A percentile compares a stretch with the other conserved stretches of the same genome.
These are phyloP conservation scores for Urtica urens DNA, from an alignment of 306 rosid species.

Conservation along the genomic window DNA sequence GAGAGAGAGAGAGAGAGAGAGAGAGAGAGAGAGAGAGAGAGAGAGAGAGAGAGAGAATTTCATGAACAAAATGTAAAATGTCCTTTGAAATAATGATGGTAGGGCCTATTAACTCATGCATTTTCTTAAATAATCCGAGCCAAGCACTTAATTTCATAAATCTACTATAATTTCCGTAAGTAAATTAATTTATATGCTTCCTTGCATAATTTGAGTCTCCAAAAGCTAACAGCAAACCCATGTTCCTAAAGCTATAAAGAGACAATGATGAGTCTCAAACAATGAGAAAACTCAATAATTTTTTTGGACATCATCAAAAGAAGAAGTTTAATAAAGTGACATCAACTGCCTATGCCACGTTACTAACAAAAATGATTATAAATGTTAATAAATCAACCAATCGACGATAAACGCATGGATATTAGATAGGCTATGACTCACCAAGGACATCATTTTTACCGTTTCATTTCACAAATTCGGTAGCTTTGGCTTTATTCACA, in stretches of 20 bases:
- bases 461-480: constrained; percentile 34
- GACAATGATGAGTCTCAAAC: constrained; percentile 39
- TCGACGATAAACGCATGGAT: background rate
- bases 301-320: constrained; percentile 54
- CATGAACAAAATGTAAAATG: constrained; percentile 4
- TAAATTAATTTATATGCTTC: constrained; percentile 1
- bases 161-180: constrained; percentile 33
- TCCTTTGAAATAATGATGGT: constrained; percentile 32
- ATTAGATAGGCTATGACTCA: constrained; percentile 25
- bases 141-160: constrained; percentile 29
- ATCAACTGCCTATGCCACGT: constrained; percentile 24
- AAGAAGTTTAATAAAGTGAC: constrained; percentile 45
- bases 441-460: constrained; percentile 34
- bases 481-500: constrained; percentile 25
- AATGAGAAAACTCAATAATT: constrained; percentile 40
- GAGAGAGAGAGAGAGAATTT: background rate
- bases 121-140: constrained; percentile 30
- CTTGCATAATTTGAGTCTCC: constrained; percentile 35
- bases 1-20: background rate
- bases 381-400: background rate
- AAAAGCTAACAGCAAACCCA: constrained; percentile 56
- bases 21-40: background rate
- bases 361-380: constrained; percentile 12
- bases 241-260: constrained; percentile 64
- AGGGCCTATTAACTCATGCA: constrained; percentile 33